These are phyloP conservation scores for Boletus nobilissimus DNA, from an alignment of 1,284 basidiomycete genomes.

Conservation along the genomic window DNA sequence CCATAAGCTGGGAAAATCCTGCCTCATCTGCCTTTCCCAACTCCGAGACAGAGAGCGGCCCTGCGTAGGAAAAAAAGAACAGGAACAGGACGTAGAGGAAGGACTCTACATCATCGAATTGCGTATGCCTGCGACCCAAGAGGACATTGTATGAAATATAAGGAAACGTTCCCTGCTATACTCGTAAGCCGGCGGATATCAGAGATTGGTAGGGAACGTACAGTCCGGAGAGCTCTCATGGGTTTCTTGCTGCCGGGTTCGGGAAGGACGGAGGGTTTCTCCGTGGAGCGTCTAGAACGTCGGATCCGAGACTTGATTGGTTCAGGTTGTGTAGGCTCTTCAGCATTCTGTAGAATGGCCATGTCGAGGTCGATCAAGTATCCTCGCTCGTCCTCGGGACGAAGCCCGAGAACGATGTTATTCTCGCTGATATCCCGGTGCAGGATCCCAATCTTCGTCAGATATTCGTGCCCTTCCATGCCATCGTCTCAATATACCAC, in stretches of 20 bases:
- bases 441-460: conserved; percentile 26
- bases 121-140: background rate
- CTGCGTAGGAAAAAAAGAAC: conserved; percentile 1
- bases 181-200: no score
- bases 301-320: no score
- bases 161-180: conserved; percentile 21
- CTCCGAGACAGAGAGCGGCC: conserved; percentile 1
- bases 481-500: background rate
- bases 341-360: conserved; percentile 15
- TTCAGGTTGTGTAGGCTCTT: background rate
- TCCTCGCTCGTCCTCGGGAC: conserved; percentile 26
- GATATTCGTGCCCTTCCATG: conserved; percentile 30
- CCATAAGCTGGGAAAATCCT: conserved; percentile 8
- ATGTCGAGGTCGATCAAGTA: conserved; percentile 23
- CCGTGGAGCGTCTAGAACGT: background rate
- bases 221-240: conserved; percentile 3
- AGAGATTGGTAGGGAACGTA: background rate
- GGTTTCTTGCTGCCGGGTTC: background rate
- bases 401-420: conserved; percentile 28
- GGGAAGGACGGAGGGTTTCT: background rate
- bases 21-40: background rate
- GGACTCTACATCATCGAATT: conserved; percentile 31
- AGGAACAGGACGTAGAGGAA: conserved; percentile 30
- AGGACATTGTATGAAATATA: conserved; percentile 24
- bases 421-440: conserved; percentile 38